Evolutionary conservation across 208 protist species (phyloP).

Genomic region (Trypanosoma vivax): DNA sequence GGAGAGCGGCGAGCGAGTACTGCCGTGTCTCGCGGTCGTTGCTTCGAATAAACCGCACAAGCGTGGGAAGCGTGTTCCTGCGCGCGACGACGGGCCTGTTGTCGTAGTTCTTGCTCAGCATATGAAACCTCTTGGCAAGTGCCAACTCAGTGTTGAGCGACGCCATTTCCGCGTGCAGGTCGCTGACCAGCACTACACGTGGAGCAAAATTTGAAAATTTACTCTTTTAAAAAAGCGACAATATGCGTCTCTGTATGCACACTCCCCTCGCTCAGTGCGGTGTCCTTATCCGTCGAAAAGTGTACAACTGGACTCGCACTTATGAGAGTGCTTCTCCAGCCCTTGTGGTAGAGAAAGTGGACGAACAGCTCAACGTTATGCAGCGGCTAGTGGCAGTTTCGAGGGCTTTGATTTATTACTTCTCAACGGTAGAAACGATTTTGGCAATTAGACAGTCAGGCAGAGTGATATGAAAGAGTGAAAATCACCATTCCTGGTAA

Average conservation of each 20-base stretch:
- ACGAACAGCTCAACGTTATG: too few relatives aligned
- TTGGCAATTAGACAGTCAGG: too few relatives aligned
- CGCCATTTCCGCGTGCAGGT: conserved; percentile 23
- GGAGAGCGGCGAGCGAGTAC: conserved; percentile 55
- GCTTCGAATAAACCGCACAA: conserved; percentile 75
- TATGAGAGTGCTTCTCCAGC: too few relatives aligned
- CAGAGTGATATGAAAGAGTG: too few relatives aligned
- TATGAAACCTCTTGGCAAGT: conserved; percentile 73
- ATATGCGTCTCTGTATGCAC: not conserved
- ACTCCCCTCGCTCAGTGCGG: not conserved
- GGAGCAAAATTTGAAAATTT: not conserved
- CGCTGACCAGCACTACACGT: not conserved
- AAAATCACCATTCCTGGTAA: too few relatives aligned
- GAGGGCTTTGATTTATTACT: too few relatives aligned
- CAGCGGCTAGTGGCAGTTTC: too few relatives aligned
- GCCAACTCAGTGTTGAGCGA: conserved; percentile 69
- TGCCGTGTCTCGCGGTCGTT: conserved; percentile 74
- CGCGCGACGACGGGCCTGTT: conserved; percentile 72
- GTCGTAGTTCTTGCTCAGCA: conserved; percentile 66
- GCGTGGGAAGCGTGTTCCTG: conserved; percentile 73
- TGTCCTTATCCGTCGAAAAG: too few relatives aligned
- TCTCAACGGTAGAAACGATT: too few relatives aligned
- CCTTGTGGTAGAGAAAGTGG: too few relatives aligned
- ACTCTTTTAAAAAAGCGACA: not conserved
- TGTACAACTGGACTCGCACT: too few relatives aligned